These are phyloP conservation scores for Hibiscus mutabilis DNA, from an alignment of 345 rosid species.

Conservation along the genomic window DNA sequence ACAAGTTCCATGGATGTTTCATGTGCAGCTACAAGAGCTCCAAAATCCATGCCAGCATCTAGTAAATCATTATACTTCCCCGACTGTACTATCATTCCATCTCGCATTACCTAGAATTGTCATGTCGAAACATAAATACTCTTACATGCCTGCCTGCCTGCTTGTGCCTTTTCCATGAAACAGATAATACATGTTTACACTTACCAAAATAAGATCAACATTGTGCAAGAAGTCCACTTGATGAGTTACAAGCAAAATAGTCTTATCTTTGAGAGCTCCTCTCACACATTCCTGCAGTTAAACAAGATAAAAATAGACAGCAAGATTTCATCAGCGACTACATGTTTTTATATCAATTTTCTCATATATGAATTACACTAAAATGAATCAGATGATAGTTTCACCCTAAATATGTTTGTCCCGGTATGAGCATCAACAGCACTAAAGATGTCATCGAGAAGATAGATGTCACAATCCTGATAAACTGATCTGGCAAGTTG, in stretches of 20 bases:
- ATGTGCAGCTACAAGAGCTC: conserved; percentile 75
- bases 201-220: conserved; percentile 69
- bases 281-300: conserved; percentile 70
- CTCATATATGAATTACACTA: background rate
- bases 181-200: conserved; percentile 8
- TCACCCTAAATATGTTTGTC: conserved; percentile 80
- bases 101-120: conserved; percentile 77
- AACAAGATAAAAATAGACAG: conserved; percentile 8
- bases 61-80: conserved; percentile 66
- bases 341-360: background rate
- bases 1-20: conserved; percentile 83
- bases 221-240: conserved; percentile 94
- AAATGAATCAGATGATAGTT: background rate
- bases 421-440: conserved; percentile 98
- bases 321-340: conserved; percentile 5
- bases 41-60: conserved; percentile 61
- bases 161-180: background rate
- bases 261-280: conserved; percentile 77
- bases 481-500: conserved; percentile 93
- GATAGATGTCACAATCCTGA: conserved; percentile 80
- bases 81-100: conserved; percentile 76
- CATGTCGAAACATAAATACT: background rate
- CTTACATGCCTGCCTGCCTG: background rate
- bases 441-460: conserved; percentile 91
- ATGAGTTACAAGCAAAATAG: conserved; percentile 87